A percentile compares a stretch with the other conserved stretches of the same genome.
phyloP scores from a whole-genome alignment of 495 filamentous ascomycete genomes.

The Talaromyces nanjingensis region DNA sequence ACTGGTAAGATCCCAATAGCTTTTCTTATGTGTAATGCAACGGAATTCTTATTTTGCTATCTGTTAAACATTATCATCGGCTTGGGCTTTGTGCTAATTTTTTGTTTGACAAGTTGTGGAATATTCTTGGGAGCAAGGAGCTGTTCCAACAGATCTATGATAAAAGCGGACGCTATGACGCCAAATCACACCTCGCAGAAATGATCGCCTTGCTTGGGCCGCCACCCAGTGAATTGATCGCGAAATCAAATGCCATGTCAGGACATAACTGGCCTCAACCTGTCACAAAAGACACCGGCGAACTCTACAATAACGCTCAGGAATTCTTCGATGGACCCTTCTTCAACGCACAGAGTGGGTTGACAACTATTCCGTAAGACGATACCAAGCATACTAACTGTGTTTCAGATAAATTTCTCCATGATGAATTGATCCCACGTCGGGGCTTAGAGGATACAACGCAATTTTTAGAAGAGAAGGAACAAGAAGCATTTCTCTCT shows the following conservation, averaged over 20 bases:
- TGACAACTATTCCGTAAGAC: background rate
- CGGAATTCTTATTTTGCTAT: too few relatives aligned
- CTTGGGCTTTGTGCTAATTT: background rate
- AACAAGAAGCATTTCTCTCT: constrained; percentile 19
- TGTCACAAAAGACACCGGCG: constrained; percentile 9
- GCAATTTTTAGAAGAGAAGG: constrained; percentile 8
- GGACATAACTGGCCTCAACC: constrained; percentile 14
- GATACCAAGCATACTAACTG: constrained; percentile 26
- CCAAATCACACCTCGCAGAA: constrained; percentile 21
- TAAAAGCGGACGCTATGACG: constrained; percentile 12
- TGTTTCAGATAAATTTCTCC: constrained; percentile 23
- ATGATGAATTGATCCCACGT: constrained; percentile 17
- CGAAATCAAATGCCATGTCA: background rate
- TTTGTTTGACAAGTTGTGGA: constrained; percentile 17
- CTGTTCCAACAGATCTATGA: constrained; percentile 19
- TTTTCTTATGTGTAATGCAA: too few relatives aligned
- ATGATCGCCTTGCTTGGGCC: constrained; percentile 22
- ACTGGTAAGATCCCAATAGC: constrained; percentile 15
- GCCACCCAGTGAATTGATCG: constrained; percentile 15
- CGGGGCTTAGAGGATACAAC: constrained; percentile 21
- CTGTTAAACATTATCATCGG: too few relatives aligned
- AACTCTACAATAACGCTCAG: constrained; percentile 12
- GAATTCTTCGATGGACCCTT: constrained; percentile 19
- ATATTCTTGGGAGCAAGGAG: constrained; percentile 19
- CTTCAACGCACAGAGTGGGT: constrained; percentile 15